phyloP scores from a whole-genome alignment of 169 alveolate species.

The Cryptosporidium baileyi region DNA sequence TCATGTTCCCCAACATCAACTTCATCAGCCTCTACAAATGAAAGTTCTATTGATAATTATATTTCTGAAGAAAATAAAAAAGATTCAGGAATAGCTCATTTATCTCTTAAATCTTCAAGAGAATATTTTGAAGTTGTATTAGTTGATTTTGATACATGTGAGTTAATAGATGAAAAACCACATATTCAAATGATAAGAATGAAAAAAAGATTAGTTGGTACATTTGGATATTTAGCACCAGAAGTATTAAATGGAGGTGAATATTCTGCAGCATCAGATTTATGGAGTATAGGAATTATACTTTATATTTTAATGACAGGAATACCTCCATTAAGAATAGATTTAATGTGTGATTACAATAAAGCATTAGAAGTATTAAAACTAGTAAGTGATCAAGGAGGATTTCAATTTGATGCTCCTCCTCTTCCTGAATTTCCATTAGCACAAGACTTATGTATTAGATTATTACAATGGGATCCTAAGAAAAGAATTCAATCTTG shows the following conservation, averaged over 20 bases:
- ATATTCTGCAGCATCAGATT: conserved; percentile 85
- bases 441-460: conserved; percentile 86
- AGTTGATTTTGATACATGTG: conserved; percentile 84
- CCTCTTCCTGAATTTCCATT: conserved; percentile 86
- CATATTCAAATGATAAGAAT: conserved; percentile 56
- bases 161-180: conserved; percentile 75
- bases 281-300: conserved; percentile 90
- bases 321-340: conserved; percentile 89
- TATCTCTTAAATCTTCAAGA: conserved; percentile 50
- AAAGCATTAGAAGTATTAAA: conserved; percentile 81
- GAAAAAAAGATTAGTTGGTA: conserved; percentile 83
- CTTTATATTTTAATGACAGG: conserved; percentile 90
- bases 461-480: conserved; percentile 84
- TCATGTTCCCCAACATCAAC: conserved; percentile 72
- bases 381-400: conserved; percentile 76
- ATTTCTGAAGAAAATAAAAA: not conserved
- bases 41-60: not conserved
- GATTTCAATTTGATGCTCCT: conserved; percentile 85
- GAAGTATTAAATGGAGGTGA: conserved; percentile 83
- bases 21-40: conserved; percentile 71
- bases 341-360: conserved; percentile 83
- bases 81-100: conserved; percentile 32
- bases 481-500: conserved; percentile 81
- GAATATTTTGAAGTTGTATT: conserved; percentile 76
- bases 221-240: conserved; percentile 83